phyloP scores from a whole-genome alignment of 768 basidiomycete species.

The Pleurotus djamor region DNA sequence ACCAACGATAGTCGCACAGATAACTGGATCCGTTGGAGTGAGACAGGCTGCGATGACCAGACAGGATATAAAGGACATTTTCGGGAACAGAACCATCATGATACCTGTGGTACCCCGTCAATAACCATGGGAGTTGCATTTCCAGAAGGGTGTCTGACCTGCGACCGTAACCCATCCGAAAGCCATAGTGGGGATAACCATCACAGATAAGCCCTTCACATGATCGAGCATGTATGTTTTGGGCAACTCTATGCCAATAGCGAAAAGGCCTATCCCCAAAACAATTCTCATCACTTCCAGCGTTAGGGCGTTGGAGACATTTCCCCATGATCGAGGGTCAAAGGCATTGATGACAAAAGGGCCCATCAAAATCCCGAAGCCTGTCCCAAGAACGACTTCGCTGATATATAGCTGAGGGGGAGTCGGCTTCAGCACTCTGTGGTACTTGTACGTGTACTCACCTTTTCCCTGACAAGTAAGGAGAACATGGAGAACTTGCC shows the following conservation, averaged over 20 bases:
- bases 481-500: conserved; percentile 82
- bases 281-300: conserved; percentile 89
- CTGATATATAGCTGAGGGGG: conserved; percentile 72
- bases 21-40: conserved; percentile 94
- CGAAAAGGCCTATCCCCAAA: conserved; percentile 90
- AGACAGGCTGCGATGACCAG: conserved; percentile 88
- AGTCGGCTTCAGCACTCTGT: background rate
- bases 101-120: conserved; percentile 38
- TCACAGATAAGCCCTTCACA: conserved; percentile 61
- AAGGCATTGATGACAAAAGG: conserved; percentile 73
- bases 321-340: conserved; percentile 75
- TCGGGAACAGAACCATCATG: conserved; percentile 71
- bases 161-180: conserved; percentile 81
- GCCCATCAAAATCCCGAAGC: conserved; percentile 63
- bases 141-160: conserved; percentile 33
- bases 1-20: conserved; percentile 83
- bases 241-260: conserved; percentile 93
- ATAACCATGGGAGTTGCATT: background rate
- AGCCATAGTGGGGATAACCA: conserved; percentile 85
- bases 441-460: conserved; percentile 19
- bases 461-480: conserved; percentile 80
- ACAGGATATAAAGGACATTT: conserved; percentile 67
- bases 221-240: conserved; percentile 81
- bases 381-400: conserved; percentile 90
- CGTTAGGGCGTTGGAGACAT: conserved; percentile 58